These are phyloP conservation scores for Hsuehochloa calcarea DNA, from an alignment of 176 grass and related monocot genomes.

Conservation along the genomic window DNA sequence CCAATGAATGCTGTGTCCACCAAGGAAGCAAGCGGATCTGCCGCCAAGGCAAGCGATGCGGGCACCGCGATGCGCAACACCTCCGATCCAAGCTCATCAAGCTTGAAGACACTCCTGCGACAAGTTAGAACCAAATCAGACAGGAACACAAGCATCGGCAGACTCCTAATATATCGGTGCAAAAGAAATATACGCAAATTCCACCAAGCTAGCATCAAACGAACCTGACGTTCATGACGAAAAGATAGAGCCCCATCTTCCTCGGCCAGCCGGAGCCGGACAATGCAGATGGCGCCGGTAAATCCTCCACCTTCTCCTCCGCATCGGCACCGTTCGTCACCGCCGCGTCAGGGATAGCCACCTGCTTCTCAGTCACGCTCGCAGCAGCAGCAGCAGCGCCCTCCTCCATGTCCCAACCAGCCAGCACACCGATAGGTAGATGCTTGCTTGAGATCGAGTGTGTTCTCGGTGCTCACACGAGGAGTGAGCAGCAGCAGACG, in stretches of 20 bases:
- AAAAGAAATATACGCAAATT: not conserved
- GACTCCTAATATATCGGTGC: not conserved
- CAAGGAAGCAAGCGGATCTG: constrained; percentile 89
- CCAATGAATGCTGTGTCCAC: constrained; percentile 96
- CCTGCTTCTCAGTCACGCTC: constrained; percentile 5
- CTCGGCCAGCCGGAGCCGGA: constrained; percentile 34
- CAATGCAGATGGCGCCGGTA: constrained; percentile 21
- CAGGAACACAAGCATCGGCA: not conserved
- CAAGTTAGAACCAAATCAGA: not conserved
- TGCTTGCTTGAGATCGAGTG: not conserved
- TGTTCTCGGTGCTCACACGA: not conserved
- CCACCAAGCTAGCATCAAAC: not conserved
- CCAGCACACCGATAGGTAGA: not conserved
- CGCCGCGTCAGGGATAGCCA: not conserved
- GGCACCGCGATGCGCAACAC: constrained; percentile 78
- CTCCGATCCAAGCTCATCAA: constrained; percentile 81
- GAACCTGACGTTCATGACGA: constrained; percentile 64
- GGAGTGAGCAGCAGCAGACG: not conserved
- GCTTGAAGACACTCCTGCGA: constrained; percentile 75
- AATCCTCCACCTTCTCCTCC: not conserved
- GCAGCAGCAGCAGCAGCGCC: not conserved
- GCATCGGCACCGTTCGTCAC: not conserved
- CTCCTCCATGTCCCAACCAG: constrained; percentile 13
- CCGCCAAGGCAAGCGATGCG: constrained; percentile 81
- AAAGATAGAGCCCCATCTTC: constrained; percentile 57